phyloP scores from a whole-genome alignment of 2,329 filamentous ascomycete genomes.

The Pseudogymnoascus sp. region DNA sequence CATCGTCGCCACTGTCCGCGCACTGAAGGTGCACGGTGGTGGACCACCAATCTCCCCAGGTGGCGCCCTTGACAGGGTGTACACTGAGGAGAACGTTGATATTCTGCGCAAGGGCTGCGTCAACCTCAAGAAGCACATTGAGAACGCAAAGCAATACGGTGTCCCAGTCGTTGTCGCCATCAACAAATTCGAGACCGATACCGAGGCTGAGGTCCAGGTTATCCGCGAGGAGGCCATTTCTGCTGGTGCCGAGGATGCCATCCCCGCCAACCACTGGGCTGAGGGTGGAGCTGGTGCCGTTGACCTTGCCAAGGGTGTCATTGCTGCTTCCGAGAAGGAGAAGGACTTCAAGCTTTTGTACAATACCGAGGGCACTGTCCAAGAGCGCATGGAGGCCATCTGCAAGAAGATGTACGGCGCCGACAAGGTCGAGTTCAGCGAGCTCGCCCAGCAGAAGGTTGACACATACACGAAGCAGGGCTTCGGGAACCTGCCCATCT shows the following conservation, averaged over 20 bases:
- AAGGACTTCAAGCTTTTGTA: slow-evolving; percentile 89
- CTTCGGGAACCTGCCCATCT: slow-evolving; percentile 88
- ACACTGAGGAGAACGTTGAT: slow-evolving; percentile 89
- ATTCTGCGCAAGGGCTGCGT: slow-evolving; percentile 84
- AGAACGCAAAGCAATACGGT: slow-evolving; percentile 82
- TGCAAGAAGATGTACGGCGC: slow-evolving; percentile 94
- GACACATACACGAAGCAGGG: slow-evolving; percentile 91
- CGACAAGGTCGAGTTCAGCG: slow-evolving; percentile 81
- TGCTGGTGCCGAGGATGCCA: slow-evolving; percentile 88
- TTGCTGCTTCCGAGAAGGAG: slow-evolving; percentile 73
- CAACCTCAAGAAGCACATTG: slow-evolving; percentile 92
- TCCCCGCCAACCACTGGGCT: slow-evolving; percentile 94
- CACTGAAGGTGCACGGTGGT: slow-evolving; percentile 93
- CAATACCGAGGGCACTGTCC: slow-evolving; percentile 67
- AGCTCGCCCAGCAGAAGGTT: slow-evolving; percentile 91
- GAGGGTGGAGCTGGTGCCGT: slow-evolving; percentile 87
- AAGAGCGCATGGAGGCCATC: slow-evolving; percentile 86
- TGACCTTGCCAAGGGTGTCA: slow-evolving; percentile 80
- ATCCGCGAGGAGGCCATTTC: slow-evolving; percentile 86
- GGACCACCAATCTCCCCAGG: slow-evolving; percentile 90
- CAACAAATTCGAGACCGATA: slow-evolving; percentile 94
- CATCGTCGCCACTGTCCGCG: slow-evolving; percentile 89
- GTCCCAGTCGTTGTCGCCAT: slow-evolving; percentile 94
- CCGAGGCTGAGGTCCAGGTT: slow-evolving; percentile 81
- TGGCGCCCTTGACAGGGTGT: slow-evolving; percentile 76